A percentile compares a stretch with the other conserved stretches of the same genome.
phyloP scores from a whole-genome alignment of 2,329 filamentous ascomycete species.

The Cryphonectria parasitica region DNA sequence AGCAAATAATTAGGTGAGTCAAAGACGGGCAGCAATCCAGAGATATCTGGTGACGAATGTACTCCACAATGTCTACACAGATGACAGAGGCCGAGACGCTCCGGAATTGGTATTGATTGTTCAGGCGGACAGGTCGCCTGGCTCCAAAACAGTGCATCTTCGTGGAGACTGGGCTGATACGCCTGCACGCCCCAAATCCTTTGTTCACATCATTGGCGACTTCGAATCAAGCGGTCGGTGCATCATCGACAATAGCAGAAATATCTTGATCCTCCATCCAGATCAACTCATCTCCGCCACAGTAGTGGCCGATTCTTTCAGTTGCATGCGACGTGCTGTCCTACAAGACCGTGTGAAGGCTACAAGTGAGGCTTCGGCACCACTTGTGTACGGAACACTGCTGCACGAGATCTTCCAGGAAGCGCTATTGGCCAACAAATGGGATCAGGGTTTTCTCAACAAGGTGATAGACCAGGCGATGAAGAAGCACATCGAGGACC shows the following conservation, averaged over 20 bases:
- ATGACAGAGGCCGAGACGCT: conserved; percentile 61
- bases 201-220: conserved; percentile 83
- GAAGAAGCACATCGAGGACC: conserved; percentile 80
- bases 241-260: conserved; percentile 78
- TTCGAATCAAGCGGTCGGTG: conserved; percentile 75
- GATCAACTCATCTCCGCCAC: conserved; percentile 96
- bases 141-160: conserved; percentile 71
- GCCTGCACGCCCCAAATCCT: conserved; percentile 72
- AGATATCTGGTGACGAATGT: conserved; percentile 82
- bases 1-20: conserved; percentile 63
- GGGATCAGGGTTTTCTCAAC: conserved; percentile 72
- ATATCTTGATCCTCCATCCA: conserved; percentile 89
- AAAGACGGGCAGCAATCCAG: conserved; percentile 76
- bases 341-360: conserved; percentile 95
- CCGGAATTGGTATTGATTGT: conserved; percentile 84
- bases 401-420: conserved; percentile 96
- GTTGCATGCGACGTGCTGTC: conserved; percentile 86
- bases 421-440: conserved; percentile 80
- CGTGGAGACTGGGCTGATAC: conserved; percentile 88
- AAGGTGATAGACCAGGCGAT: conserved; percentile 70
- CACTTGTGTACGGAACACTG: conserved; percentile 89
- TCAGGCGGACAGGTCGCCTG: conserved; percentile 73
- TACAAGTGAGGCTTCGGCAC: conserved; percentile 75
- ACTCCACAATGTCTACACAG: conserved; percentile 68
- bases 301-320: conserved; percentile 94